Evolutionary conservation across 2,329 filamentous ascomycete genomes (phyloP).

Genomic region (Fusarium sp.): DNA sequence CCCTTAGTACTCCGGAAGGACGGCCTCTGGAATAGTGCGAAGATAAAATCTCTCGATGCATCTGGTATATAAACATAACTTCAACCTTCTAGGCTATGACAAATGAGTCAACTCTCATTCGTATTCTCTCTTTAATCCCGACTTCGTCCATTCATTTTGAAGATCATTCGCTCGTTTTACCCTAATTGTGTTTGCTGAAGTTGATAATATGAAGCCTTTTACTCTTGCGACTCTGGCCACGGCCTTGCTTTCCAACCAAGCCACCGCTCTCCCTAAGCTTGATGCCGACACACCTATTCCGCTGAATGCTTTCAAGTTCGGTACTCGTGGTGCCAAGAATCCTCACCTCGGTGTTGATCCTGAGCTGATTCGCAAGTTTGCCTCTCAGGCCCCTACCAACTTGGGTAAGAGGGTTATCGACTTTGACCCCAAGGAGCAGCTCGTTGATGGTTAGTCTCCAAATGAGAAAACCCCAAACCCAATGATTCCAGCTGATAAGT

Average conservation of each 20-base stretch:
- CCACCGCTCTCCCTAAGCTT: conserved; percentile 11
- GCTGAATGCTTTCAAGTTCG: conserved; percentile 28
- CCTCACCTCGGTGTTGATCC: conserved; percentile 29
- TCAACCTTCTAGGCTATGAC: conserved; percentile 7
- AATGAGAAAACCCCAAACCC: fast-evolving
- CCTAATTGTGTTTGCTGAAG: not conserved
- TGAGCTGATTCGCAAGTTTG: conserved; percentile 31
- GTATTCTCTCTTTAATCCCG: conserved; percentile 18
- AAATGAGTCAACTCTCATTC: conserved; percentile 28
- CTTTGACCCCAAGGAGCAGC: conserved; percentile 27
- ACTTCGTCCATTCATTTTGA: not conserved
- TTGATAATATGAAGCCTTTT: conserved; percentile 24
- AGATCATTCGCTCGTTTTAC: conserved; percentile 12
- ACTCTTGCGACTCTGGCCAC: conserved; percentile 14
- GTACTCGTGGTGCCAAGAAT: not conserved
- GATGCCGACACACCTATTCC: conserved; percentile 22
- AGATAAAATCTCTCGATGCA: not conserved
- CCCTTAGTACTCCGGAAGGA: not conserved
- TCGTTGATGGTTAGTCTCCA: conserved; percentile 14
- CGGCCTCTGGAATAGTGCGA: not conserved
- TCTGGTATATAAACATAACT: conserved; percentile 15
- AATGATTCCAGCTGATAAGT: not conserved
- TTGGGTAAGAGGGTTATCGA: conserved; percentile 18
- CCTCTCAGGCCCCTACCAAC: conserved; percentile 18
- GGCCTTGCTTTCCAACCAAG: conserved; percentile 23